phyloP scores from a whole-genome alignment of 441 rosid species.

The Kokia cookei region DNA sequence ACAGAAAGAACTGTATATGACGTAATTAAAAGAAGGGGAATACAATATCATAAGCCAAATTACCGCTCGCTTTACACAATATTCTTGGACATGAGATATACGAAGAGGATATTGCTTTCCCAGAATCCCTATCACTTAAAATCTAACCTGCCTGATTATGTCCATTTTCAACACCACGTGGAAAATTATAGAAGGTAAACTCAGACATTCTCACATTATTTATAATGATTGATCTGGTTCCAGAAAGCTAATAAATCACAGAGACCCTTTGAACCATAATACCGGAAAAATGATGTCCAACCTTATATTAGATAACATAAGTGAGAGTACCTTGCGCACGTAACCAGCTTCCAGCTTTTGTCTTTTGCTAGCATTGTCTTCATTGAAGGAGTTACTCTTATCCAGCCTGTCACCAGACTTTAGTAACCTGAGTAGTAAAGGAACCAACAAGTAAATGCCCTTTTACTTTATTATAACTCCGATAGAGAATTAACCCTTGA shows the following conservation, averaged over 20 bases:
- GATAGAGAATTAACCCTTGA: background rate
- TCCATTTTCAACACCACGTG: background rate
- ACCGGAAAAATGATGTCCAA: background rate
- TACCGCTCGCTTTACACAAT: background rate
- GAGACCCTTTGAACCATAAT: background rate
- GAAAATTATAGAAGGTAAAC: background rate
- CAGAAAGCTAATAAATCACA: background rate
- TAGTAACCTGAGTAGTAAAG: constrained; percentile 27
- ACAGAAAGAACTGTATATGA: background rate
- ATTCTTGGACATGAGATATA: background rate
- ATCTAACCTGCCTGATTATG: background rate
- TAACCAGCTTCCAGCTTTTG: constrained; percentile 65
- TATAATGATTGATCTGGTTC: background rate
- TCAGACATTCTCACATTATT: background rate
- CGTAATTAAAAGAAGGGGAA: background rate
- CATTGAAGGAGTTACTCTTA: constrained; percentile 23
- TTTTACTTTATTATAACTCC: background rate
- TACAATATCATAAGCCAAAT: background rate
- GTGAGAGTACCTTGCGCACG: constrained; percentile 37
- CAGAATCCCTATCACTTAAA: background rate
- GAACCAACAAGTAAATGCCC: background rate
- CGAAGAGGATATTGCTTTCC: background rate
- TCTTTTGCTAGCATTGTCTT: constrained; percentile 43
- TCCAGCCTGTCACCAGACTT: constrained; percentile 22
- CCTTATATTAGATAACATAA: background rate